These are phyloP conservation scores for Kokia cookei DNA, from an alignment of 441 rosid genomes.

Conservation along the genomic window DNA sequence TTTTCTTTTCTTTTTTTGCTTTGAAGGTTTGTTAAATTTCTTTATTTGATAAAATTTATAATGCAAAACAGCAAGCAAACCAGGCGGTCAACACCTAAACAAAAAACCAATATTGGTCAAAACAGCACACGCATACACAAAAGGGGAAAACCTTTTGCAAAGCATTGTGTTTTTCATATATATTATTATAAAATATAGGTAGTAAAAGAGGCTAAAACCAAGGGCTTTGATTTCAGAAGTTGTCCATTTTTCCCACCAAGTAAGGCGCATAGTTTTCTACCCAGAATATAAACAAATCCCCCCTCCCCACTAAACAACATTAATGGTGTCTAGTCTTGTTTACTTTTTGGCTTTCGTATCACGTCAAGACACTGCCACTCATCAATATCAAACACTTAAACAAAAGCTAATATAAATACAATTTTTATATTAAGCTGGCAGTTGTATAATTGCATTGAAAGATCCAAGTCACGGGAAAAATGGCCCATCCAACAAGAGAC, in stretches of 20 bases:
- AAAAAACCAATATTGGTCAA: slow-evolving; percentile 9
- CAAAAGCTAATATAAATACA: not conserved
- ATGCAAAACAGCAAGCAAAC: slow-evolving; percentile 3
- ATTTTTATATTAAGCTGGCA: not conserved
- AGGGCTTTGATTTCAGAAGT: slow-evolving; percentile 19
- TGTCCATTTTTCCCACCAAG: slow-evolving; percentile 15
- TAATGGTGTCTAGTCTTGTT: not conserved
- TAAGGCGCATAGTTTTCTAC: not conserved
- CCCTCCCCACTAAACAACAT: not conserved
- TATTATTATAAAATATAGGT: not conserved
- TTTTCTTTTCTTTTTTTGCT: not conserved
- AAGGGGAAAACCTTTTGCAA: slow-evolving; percentile 15
- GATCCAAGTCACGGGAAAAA: slow-evolving; percentile 31
- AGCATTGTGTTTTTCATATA: slow-evolving; percentile 7
- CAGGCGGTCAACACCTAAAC: not conserved
- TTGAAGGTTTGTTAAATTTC: not conserved
- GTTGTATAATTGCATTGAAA: slow-evolving; percentile 11
- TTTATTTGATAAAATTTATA: not conserved
- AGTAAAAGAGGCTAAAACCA: not conserved
- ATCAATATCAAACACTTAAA: not conserved
- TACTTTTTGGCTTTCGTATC: slow-evolving; percentile 5
- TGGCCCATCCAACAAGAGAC: slow-evolving; percentile 6
- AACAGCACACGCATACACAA: not conserved
- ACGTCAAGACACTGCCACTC: slow-evolving; percentile 23
- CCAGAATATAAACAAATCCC: not conserved